phyloP scores from a whole-genome alignment of 495 filamentous ascomycete genomes.

The Penicillium diatomitis region DNA sequence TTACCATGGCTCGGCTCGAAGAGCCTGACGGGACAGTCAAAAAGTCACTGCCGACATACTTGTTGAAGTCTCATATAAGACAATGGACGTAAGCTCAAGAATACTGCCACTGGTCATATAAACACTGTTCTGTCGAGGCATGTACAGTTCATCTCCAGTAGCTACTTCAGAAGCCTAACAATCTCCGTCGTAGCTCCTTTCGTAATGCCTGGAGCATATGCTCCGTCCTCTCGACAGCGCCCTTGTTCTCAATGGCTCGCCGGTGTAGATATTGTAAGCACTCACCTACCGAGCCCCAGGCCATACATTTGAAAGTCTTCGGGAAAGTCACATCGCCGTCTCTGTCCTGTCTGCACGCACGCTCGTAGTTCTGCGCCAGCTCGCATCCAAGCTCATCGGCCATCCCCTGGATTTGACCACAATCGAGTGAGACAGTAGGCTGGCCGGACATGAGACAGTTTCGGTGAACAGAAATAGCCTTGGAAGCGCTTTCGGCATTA shows the following conservation, averaged over 20 bases:
- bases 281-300: slow-evolving; percentile 26
- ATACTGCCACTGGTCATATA: too few species aligned
- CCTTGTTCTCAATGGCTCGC: slow-evolving; percentile 28
- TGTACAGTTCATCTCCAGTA: background rate
- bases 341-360: slow-evolving; percentile 6
- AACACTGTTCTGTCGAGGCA: too few species aligned
- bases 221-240: slow-evolving; percentile 22
- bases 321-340: slow-evolving; percentile 13
- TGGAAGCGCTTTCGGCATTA: slow-evolving; percentile 24
- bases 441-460: slow-evolving; percentile 8
- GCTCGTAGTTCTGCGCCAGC: slow-evolving; percentile 18
- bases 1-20: too few species aligned
- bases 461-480: slow-evolving; percentile 21
- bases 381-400: slow-evolving; percentile 29
- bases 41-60: too few species aligned
- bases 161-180: slow-evolving; percentile 13
- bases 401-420: slow-evolving; percentile 56
- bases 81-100: too few species aligned
- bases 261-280: slow-evolving; percentile 31
- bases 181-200: slow-evolving; percentile 29
- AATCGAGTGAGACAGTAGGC: slow-evolving; percentile 23
- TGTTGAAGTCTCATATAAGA: too few species aligned
- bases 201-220: slow-evolving; percentile 20
- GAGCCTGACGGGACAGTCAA: too few species aligned
- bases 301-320: slow-evolving; percentile 28